These are phyloP conservation scores for Pulveroboletus sp. DNA, from an alignment of 768 basidiomycete genomes.

Conservation along the genomic window DNA sequence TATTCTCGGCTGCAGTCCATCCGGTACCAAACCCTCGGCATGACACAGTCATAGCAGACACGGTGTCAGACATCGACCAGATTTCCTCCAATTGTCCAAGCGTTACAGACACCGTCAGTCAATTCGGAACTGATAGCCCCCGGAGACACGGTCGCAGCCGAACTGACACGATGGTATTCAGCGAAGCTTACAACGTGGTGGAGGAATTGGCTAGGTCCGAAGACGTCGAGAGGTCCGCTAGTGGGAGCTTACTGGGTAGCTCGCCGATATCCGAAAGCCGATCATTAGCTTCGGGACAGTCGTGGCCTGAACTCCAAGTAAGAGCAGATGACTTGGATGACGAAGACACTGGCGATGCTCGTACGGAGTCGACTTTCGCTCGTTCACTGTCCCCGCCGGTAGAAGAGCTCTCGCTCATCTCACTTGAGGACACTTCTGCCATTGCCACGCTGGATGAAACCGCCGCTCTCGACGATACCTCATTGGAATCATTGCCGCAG, in stretches of 20 bases:
- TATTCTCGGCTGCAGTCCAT: constrained; percentile 39
- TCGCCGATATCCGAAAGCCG: constrained; percentile 12
- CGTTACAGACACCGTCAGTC: constrained; percentile 11
- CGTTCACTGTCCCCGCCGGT: constrained; percentile 26
- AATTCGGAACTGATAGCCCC: constrained; percentile 34
- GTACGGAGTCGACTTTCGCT: constrained; percentile 16
- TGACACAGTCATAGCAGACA: constrained; percentile 8
- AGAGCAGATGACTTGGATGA: constrained; percentile 18
- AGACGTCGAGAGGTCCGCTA: neutral
- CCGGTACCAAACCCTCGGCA: constrained; percentile 18
- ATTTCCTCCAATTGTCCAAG: constrained; percentile 17
- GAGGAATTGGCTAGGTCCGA: constrained; percentile 35
- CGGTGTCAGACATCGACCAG: constrained; percentile 3
- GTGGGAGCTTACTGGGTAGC: constrained; percentile 6
- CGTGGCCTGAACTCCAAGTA: constrained; percentile 13
- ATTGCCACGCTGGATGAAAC: neutral
- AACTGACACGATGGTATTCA: constrained; percentile 74
- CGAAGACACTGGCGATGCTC: constrained; percentile 23
- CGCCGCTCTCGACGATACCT: neutral
- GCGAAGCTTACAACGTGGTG: constrained; percentile 36
- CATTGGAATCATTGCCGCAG: constrained; percentile 1
- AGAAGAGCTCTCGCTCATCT: constrained; percentile 24
- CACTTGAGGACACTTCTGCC: constrained; percentile 17
- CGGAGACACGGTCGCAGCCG: constrained; percentile 49
- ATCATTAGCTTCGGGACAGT: neutral